Evolutionary conservation across 1,284 basidiomycete genomes (phyloP), one percentile per base, ranked within the genome.

Genomic region (Ganoderma lingzhi): DNA sequence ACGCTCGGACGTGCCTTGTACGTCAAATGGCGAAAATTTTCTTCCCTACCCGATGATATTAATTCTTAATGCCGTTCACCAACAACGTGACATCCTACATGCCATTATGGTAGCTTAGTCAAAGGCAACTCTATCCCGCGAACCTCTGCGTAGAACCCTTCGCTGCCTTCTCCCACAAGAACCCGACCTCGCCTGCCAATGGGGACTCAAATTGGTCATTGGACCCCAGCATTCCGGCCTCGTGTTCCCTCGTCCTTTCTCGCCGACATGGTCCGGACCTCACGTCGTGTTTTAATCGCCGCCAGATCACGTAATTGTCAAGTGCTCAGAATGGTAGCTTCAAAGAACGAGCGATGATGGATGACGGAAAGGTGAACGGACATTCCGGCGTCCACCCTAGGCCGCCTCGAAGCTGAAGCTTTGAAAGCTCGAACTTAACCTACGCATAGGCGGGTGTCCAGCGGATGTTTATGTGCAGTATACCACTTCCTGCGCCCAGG

Each of bases 91-190:
- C 56, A 19, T n/a, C 32, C 37, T 39, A 39, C 32, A 39, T 35
- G 9, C 15, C 28, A 32, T 8, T 59, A 35, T 39, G 35, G 6
- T 5, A 59, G 56, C 56, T 59, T 59, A 59, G 35, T 59, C 56
- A 59, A 59, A 59, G n/a, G 0, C 56, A 59, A 59, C 35, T 23
- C 35, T 59, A 32, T 59, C 56, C 56, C 56, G 56, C 56, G 56
- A 59, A 23, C 35, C 56, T 59, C 14, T 23, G 56, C 32, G 56
- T 35, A 32, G 19, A 32, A 39, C 12, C 56, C 56, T 23, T 39
- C 35, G 30, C 56, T 30, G 17, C 35, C 3, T 39, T 59, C 56
- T 59, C 17, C 56, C 35, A 37, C 37, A 10, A 59, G 35, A 35
- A 35, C n/a, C 32, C 15, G 30, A 39, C 35, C 35, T 39, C 56